Conservation (phyloP, 345 rosid species). For the Brassica nigra region DNA sequence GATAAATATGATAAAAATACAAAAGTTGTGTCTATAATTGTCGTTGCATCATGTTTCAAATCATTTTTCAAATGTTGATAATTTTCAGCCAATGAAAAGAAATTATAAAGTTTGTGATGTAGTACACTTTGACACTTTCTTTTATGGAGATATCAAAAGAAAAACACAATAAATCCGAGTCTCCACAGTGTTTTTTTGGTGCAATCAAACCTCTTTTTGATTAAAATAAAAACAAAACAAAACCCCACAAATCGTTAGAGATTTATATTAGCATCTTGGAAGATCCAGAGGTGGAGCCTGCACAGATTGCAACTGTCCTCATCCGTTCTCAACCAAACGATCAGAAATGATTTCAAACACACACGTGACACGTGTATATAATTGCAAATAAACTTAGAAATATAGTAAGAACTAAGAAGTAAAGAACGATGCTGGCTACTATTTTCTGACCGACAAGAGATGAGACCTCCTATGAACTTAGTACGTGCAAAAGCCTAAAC, state of each 20-base stretch:
- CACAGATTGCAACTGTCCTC: constrained; percentile 64
- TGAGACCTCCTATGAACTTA: background rate
- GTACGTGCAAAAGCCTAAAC: constrained; percentile 4
- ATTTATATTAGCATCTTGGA: constrained; percentile 70
- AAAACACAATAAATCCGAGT: background rate
- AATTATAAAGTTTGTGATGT: background rate
- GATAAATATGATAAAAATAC: background rate
- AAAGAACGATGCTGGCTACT: background rate
- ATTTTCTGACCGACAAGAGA: constrained; percentile 20
- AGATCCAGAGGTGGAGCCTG: constrained; percentile 90
- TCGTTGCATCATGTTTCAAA: background rate
- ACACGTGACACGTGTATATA: background rate
- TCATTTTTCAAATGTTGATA: background rate
- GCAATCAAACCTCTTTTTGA: background rate
- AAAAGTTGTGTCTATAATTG: background rate
- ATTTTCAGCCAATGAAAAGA: background rate
- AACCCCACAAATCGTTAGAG: constrained; percentile 11
- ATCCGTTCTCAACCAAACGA: constrained; percentile 72
- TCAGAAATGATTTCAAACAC: background rate
- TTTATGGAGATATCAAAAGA: background rate
- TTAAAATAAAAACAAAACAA: background rate
- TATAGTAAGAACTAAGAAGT: background rate
- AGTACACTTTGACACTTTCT: background rate
- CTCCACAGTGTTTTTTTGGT: background rate
- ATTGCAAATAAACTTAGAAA: background rate